Conservation (phyloP, 257 asterid genomes). For the Scutellaria baicalensis region DNA sequence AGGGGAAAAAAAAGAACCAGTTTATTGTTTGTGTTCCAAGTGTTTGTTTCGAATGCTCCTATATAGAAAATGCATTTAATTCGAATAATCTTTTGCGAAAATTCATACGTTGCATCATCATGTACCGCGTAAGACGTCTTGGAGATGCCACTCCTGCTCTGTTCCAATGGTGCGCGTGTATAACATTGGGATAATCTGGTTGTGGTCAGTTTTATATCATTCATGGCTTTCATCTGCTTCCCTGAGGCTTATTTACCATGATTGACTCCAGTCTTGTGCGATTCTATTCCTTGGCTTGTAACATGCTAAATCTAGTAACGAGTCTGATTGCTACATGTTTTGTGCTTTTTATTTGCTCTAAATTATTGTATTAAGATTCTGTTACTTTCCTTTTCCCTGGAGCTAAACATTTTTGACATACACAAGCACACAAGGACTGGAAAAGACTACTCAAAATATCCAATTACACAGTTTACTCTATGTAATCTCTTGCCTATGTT, state of each 20-base stretch:
- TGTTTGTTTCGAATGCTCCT: neutral
- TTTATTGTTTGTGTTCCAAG: neutral
- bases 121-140: neutral
- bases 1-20: neutral
- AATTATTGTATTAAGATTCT: neutral
- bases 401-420: neutral
- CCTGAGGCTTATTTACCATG: neutral
- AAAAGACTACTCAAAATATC: neutral
- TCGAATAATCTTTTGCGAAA: neutral
- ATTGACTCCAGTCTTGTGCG: neutral
- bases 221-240: neutral
- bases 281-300: neutral
- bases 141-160: neutral
- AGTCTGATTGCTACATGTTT: neutral
- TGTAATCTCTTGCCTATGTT: neutral
- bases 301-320: neutral
- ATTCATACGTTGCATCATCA: neutral
- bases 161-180: neutral
- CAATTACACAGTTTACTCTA: neutral
- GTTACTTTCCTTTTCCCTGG: neutral
- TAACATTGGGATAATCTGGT: neutral
- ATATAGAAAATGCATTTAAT: neutral
- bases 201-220: neutral
- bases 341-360: neutral
- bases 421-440: neutral